phyloP scores from a whole-genome alignment of 2,329 filamentous ascomycete genomes.

The Microsporum audouinii region DNA sequence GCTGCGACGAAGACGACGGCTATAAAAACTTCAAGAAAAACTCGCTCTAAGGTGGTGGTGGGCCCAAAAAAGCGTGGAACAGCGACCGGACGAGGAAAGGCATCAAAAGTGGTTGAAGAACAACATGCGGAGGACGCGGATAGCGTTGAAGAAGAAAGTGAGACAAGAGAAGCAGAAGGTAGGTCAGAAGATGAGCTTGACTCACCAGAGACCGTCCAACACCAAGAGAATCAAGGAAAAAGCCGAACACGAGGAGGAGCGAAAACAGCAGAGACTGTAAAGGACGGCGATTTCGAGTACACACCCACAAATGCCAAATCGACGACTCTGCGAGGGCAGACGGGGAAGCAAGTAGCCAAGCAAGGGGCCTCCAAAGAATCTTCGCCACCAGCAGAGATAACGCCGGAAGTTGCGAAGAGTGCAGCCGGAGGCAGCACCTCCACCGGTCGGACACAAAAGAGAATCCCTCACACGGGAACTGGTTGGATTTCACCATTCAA shows the following conservation, averaged over 20 bases:
- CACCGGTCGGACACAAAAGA: neutral
- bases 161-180: constrained; percentile 26
- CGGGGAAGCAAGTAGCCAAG: constrained; percentile 9
- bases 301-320: constrained; percentile 24
- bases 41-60: constrained; percentile 16
- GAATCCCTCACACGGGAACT: neutral
- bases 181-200: constrained; percentile 22
- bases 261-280: constrained; percentile 21
- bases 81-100: constrained; percentile 20
- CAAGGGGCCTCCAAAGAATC: neutral
- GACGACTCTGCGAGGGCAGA: constrained; percentile 13
- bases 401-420: neutral
- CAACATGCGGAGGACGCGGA: neutral
- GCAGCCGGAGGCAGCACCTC: neutral
- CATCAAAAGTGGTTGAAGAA: constrained; percentile 13
- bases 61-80: constrained; percentile 17
- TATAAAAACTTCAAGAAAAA: constrained; percentile 22
- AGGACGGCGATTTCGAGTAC: constrained; percentile 33
- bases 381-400: neutral
- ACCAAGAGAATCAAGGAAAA: constrained; percentile 21
- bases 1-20: constrained; percentile 38
- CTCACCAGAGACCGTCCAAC: constrained; percentile 15
- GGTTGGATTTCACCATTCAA: neutral
- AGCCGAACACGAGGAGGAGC: constrained; percentile 9
- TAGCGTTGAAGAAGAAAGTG: constrained; percentile 16